Percentiles rank a stretch among this genome's conserved stretches.
Conservation (phyloP, 1,284 basidiomycete species). For the Crucibulum parvulum region DNA sequence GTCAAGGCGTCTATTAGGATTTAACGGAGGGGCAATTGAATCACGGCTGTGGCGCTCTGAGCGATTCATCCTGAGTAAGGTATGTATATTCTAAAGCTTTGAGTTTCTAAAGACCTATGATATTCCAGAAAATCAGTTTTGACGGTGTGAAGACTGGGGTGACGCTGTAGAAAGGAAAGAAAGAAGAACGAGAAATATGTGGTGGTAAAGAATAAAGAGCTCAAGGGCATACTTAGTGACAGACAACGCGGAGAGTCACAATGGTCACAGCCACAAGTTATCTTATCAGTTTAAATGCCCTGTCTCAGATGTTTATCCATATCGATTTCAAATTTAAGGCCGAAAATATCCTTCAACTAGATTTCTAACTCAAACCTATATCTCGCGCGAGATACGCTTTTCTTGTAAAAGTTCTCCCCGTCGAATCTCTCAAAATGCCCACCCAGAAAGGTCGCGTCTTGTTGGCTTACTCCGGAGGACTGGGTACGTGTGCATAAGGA, state of each 20-base stretch:
- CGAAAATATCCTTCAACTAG: slow-evolving; percentile 8
- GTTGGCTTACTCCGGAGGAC: slow-evolving; percentile 97
- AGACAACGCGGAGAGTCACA: background rate
- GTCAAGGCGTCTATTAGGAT: too few species aligned
- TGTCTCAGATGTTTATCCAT: background rate
- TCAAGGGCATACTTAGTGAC: background rate
- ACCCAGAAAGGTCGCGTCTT: slow-evolving; percentile 77
- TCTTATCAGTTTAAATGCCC: background rate
- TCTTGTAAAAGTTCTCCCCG: slow-evolving; percentile 1
- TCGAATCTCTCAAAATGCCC: slow-evolving; percentile 25
- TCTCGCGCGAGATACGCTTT: background rate
- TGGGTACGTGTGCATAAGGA: slow-evolving; percentile 68
- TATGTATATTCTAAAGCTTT: too few species aligned
- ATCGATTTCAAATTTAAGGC: background rate
- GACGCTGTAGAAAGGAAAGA: too few species aligned
- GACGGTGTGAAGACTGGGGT: too few species aligned
- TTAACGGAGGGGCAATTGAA: too few species aligned
- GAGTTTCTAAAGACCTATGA: too few species aligned
- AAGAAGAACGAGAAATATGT: too few species aligned
- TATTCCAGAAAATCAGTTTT: too few species aligned
- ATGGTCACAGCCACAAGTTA: background rate
- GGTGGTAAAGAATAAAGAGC: background rate
- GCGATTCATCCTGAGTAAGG: too few species aligned
- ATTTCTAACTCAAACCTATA: slow-evolving; percentile 11
- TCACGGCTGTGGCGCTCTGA: too few species aligned